Evolutionary conservation across 2,329 filamentous ascomycete species (phyloP).

Genomic region (Microascus cirrosus): DNA sequence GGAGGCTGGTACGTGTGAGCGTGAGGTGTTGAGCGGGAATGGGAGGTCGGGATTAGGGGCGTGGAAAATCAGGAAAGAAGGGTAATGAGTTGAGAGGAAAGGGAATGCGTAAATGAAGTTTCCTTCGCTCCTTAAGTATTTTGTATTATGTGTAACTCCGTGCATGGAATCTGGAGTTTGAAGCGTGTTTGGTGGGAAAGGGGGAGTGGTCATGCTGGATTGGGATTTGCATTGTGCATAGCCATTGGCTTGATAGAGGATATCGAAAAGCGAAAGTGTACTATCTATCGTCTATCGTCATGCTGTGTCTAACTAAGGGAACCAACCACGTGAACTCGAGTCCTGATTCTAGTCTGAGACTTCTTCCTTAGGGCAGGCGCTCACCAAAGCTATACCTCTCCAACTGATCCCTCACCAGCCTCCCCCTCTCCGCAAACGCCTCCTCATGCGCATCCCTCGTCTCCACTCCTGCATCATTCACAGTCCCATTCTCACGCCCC

Average conservation of each 20-base stretch:
- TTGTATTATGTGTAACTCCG: not conserved
- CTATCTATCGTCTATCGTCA: not conserved
- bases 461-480: conserved; percentile 19
- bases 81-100: not conserved
- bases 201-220: not conserved
- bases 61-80: not conserved
- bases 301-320: too few relatives aligned
- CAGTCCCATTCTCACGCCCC: conserved; percentile 31
- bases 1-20: not conserved
- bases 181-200: not conserved
- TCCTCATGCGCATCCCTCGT: conserved; percentile 33
- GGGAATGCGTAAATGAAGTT: not conserved
- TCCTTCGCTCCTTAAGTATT: not conserved
- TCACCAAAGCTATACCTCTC: conserved; percentile 44
- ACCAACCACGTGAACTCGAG: too few relatives aligned
- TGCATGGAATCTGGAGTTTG: not conserved
- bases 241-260: not conserved
- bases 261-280: not conserved
- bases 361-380: not conserved
- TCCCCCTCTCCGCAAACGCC: conserved; percentile 51
- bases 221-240: not conserved
- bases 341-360: too few relatives aligned
- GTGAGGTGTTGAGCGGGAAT: not conserved
- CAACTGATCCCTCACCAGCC: conserved; percentile 75
- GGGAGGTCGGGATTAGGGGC: not conserved